Base-by-base conservation (phyloP, 805 yeast genomes). In the Spathaspora boniae region DNA sequence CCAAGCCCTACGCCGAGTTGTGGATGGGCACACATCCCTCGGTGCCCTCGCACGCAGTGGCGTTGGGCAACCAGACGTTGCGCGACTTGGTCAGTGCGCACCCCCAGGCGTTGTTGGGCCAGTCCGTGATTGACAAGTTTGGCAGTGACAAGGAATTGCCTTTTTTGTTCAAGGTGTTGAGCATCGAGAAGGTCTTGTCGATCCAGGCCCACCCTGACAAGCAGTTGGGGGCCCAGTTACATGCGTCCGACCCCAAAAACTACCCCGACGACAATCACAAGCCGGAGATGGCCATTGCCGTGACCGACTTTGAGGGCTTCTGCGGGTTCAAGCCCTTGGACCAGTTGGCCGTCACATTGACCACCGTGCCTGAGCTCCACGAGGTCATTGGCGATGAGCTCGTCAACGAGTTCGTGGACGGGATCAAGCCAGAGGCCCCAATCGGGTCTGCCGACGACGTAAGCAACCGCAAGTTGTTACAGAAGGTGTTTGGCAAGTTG, bases 1-100 rank as follows among this genome's bases (percentile, higher is more conserved):
- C 70, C 25, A 77, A 80, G 53, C 98, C 98, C 8, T 93, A 93
- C 55, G 98, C 98, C 12, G 98, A 93, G 61, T 70, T 93, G 47
- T 93, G 98, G 98, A 93, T 93, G 98, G 98, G 98, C 26, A 88
- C 98, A 17, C 98, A 93, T 58, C 91, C 95, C 35, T 84, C 84
- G 30, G 88, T 84, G 9, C 96, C 98, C 19, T 82, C 96, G 14
- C 62, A 62, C 31, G 73, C 76, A 32, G 71, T 73, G 17, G 74
- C 65, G 18, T 43, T 46, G 15, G 60, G 68, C 14, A 81, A 81
- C 21, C 64, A 73, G 46, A 70, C 78, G 15, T 71, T 93, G 56
- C 71, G 88, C 42, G 84, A 85, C 14, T 56, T 86, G 24, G 76
- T 91, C 37, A 60, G 68, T n/a, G 57, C 62, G 6, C 56, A 77